Evolutionary conservation across 805 yeast genomes (phyloP).

Genomic region (Candida arabinofermentans): DNA sequence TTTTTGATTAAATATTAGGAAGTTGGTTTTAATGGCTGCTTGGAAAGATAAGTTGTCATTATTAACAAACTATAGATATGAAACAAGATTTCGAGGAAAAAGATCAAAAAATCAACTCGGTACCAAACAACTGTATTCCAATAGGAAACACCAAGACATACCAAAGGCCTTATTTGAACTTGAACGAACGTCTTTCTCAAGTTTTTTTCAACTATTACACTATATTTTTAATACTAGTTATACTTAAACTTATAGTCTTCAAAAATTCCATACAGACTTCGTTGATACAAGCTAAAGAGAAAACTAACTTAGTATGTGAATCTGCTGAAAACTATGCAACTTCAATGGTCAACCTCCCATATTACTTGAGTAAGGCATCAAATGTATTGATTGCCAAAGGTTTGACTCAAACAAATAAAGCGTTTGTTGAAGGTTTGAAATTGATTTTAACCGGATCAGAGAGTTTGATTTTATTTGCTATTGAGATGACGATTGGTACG

Average conservation of each 20-base stretch:
- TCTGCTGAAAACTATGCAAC: constrained; percentile 38
- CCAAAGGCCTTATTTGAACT: constrained; percentile 39
- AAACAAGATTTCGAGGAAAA: too few species aligned
- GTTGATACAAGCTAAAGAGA: constrained; percentile 35
- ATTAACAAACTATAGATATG: too few species aligned
- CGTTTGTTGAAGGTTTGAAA: constrained; percentile 39
- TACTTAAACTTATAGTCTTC: constrained; percentile 60
- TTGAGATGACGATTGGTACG: constrained; percentile 80
- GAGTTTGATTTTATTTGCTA: constrained; percentile 53
- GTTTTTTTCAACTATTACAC: constrained; percentile 65
- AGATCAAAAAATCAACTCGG: too few species aligned
- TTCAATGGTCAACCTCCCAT: constrained; percentile 44
- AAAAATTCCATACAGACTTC: constrained; percentile 40
- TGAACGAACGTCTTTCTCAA: constrained; percentile 57
- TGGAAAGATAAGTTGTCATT: too few species aligned
- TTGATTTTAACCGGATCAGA: constrained; percentile 54
- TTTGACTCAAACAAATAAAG: constrained; percentile 45
- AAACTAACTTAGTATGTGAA: constrained; percentile 43
- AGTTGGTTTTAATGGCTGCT: too few species aligned
- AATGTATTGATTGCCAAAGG: constrained; percentile 46
- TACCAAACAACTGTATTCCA: too few species aligned
- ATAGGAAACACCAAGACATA: constrained; percentile 8
- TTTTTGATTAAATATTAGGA: too few species aligned
- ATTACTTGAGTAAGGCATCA: constrained; percentile 50
- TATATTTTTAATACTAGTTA: constrained; percentile 47